These are phyloP conservation scores for Dictyostelium firmibasis DNA, from an alignment of 78 protist genomes.

Conservation along the genomic window DNA sequence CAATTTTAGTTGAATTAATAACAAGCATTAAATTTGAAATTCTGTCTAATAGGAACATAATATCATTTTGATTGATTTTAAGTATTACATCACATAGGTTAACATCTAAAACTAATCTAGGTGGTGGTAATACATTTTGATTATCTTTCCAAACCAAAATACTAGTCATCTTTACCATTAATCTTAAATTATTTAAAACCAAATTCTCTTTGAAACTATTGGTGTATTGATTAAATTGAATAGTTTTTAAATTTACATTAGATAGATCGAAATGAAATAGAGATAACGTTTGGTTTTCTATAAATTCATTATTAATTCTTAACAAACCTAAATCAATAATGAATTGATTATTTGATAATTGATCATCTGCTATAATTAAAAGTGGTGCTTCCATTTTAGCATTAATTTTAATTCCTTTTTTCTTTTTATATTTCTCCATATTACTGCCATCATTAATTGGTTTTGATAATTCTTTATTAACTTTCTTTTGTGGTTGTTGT, in stretches of 20 bases:
- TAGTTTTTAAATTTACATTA: neutral
- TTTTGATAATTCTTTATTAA: neutral
- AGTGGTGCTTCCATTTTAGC: conserved; percentile 3
- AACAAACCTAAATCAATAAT: neutral
- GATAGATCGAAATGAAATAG: neutral
- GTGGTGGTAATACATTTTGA: neutral
- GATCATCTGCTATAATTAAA: conserved; percentile 4
- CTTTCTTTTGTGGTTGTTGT: neutral
- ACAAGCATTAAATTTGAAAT: neutral
- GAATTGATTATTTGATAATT: neutral
- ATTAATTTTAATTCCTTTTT: conserved; percentile 9
- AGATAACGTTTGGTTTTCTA: neutral
- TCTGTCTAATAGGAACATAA: conserved; percentile 16
- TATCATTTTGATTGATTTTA: neutral
- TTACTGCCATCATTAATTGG: neutral
- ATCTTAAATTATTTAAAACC: neutral
- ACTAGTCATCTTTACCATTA: neutral
- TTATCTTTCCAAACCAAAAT: neutral
- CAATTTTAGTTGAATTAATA: neutral
- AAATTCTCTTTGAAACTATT: neutral
- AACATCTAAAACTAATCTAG: neutral
- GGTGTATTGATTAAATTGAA: neutral
- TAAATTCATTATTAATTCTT: neutral
- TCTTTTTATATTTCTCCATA: conserved; percentile 8
- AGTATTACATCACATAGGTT: neutral